A percentile compares a stretch with the other conserved stretches of the same genome.
Evolutionary conservation across 1,284 basidiomycete species (phyloP).

Genomic region (Ceratobasidium theobromae): DNA sequence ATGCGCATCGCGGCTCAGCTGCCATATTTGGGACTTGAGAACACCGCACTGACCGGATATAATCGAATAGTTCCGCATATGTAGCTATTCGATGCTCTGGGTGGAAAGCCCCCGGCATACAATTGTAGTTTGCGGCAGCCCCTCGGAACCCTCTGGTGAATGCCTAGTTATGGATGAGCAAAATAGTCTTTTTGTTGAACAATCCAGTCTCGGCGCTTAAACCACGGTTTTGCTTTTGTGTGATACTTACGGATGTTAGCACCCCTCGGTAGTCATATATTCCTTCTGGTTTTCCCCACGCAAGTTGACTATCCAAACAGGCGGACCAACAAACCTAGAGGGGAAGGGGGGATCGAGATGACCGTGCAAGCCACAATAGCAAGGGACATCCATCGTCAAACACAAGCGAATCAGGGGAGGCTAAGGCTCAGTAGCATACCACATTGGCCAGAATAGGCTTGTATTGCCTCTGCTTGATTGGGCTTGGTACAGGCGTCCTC

Average conservation of each 20-base stretch:
- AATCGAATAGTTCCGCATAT: conserved; percentile 27
- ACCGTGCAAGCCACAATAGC: not conserved
- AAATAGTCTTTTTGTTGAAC: not conserved
- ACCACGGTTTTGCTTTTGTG: not conserved
- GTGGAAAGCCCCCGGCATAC: conserved; percentile 22
- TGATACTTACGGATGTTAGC: conserved; percentile 11
- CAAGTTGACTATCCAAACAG: conserved; percentile 26
- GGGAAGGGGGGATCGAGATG: too few relatives aligned
- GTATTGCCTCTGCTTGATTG: not conserved
- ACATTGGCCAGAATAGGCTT: conserved; percentile 24
- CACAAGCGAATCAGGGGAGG: not conserved
- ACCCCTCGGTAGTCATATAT: conserved; percentile 14
- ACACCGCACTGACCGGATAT: conserved; percentile 3
- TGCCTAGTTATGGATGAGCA: not conserved
- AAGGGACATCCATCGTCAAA: too few relatives aligned
- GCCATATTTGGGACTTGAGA: not conserved
- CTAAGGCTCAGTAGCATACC: not conserved
- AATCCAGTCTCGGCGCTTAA: not conserved
- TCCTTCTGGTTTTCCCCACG: conserved; percentile 10
- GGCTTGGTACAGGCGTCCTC: conserved; percentile 9
- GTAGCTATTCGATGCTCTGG: conserved; percentile 22
- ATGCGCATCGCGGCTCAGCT: not conserved
- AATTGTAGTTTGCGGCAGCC: conserved; percentile 21
- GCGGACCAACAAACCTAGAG: conserved; percentile 32
- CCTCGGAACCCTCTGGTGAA: conserved; percentile 25